Conservation (phyloP, 176 grass and related monocot genomes). For the Juncus inflexus region DNA sequence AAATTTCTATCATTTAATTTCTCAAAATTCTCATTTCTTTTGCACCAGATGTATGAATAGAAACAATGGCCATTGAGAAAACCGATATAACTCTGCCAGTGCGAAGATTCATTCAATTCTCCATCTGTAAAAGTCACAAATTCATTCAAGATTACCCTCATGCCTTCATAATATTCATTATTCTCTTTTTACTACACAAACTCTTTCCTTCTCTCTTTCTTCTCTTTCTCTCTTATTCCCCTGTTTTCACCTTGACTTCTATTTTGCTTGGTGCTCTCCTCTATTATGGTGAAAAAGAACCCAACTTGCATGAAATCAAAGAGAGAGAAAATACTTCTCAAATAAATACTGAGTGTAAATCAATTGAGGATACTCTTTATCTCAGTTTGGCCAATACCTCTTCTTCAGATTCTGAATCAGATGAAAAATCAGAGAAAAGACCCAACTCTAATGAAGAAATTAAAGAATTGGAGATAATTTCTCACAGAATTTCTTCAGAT, state of each 20-base stretch:
- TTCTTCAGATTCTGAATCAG: neutral
- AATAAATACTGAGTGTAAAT: slow-evolving; percentile 4
- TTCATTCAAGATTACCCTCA: slow-evolving; percentile 5
- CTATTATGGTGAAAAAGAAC: slow-evolving; percentile 19
- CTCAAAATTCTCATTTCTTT: slow-evolving; percentile 1
- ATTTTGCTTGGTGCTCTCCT: slow-evolving; percentile 17
- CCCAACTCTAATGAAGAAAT: neutral
- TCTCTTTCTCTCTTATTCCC: slow-evolving; percentile 10
- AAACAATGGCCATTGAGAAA: slow-evolving; percentile 10
- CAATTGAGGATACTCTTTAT: neutral
- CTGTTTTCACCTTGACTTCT: slow-evolving; percentile 8
- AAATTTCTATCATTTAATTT: neutral
- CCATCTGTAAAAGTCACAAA: neutral
- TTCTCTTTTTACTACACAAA: slow-evolving; percentile 16
- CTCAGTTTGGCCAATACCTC: neutral
- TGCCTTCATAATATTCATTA: slow-evolving; percentile 13
- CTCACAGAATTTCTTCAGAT: neutral
- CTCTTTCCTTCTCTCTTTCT: slow-evolving; percentile 26
- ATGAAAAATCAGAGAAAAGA: neutral
- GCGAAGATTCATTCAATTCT: neutral
- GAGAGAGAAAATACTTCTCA: neutral
- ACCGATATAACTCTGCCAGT: slow-evolving; percentile 11
- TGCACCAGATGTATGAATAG: slow-evolving; percentile 8
- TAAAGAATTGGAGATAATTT: neutral
- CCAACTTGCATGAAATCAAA: neutral